Evolutionary conservation across 352 stramenopile species (phyloP).

Genomic region (Phytophthora crassamura): DNA sequence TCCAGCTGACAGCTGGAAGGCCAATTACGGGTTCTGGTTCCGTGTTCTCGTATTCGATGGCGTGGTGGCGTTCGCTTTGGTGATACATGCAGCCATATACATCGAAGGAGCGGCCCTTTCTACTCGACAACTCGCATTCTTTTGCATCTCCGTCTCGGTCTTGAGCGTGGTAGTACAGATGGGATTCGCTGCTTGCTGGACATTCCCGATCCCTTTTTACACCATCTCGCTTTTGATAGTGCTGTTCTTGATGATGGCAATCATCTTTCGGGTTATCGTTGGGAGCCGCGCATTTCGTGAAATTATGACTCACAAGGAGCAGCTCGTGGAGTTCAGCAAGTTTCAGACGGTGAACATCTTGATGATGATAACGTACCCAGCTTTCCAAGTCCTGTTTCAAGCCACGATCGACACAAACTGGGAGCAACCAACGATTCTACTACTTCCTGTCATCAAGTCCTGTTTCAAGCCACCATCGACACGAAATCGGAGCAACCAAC

Average conservation of each 20-base stretch:
- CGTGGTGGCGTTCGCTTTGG: not conserved
- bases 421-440: not conserved
- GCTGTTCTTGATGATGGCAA: not conserved
- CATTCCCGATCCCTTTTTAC: slow-evolving; percentile 5
- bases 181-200: not conserved
- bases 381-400: not conserved
- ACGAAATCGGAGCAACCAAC: slow-evolving; percentile 2
- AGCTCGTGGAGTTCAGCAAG: slow-evolving; percentile 4
- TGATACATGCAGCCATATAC: not conserved
- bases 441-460: slow-evolving; percentile 12
- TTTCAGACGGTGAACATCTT: not conserved
- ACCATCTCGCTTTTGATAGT: not conserved
- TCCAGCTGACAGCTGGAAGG: not conserved
- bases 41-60: not conserved
- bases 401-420: not conserved
- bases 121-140: slow-evolving; percentile 2
- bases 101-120: not conserved
- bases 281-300: not conserved
- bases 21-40: slow-evolving; percentile 14
- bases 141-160: not conserved
- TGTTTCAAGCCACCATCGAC: not conserved
- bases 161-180: not conserved
- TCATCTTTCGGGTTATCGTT: not conserved
- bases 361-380: not conserved
- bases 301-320: not conserved